Base-by-base conservation (phyloP, 2,329 filamentous ascomycete genomes). In the Pestalotiopsis fici region DNA sequence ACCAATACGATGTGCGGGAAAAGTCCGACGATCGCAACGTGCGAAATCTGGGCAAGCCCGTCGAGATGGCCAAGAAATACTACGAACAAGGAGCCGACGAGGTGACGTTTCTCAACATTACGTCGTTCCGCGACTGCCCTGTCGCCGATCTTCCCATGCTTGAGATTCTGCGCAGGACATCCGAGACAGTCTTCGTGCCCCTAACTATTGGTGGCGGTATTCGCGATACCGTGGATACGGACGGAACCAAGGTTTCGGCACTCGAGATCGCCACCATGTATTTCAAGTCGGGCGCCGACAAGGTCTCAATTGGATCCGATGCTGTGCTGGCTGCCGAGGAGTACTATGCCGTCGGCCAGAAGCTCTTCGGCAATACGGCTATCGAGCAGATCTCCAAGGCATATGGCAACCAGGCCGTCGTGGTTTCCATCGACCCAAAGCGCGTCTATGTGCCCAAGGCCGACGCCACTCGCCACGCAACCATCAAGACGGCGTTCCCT, bases 81-180 rank as follows among this genome's bases (percentile, higher is more conserved):
- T 99, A 98, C 84, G 91, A 97, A 76, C 94, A 97, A 81, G 96
- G 96, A 68, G 95, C 96, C 13, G 96, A 99, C 80, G 96, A 99
- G 81, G 88, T 99, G 66, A 97, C 95, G 0, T 99, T 99, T 80
- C 87, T 99, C 72, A 99, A 99, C 86, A 99, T 99, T 77, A 99
- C 95, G 1, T 96, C 92, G 23, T 99, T 99, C 87, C 91, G 96
- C 69, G 96, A 98, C 83, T 97, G 94, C 71, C 96, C 96, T 7
- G 82, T 98, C 13, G 93, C 91, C 71, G 96, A 99, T 81, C 84
- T 95, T 3, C 96, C 96, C 7, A 99, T 99, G 96, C 89, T 99
- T 64, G 95, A 99, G 82, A 91, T 99, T 65, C 85, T 99, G 60
- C 89, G 94, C 60, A 88, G 89, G 71, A 94, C 95, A 0, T 96